Conservation (phyloP, 257 asterid species). For the Jaltomata sinuosa region DNA sequence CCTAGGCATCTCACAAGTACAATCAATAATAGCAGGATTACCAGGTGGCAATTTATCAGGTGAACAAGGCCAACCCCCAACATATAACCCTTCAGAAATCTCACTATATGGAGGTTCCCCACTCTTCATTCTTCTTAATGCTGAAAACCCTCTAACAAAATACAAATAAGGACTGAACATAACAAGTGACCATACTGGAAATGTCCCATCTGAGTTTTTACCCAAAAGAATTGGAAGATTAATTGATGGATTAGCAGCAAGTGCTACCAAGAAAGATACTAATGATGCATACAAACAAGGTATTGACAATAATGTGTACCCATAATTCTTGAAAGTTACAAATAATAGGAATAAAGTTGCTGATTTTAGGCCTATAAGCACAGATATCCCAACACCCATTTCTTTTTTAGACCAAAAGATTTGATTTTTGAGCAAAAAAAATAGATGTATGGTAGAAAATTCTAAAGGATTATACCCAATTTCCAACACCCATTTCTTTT, state of each 20-base stretch:
- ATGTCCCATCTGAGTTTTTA: slow-evolving; percentile 70
- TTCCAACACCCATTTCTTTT: slow-evolving; percentile 38
- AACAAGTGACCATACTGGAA: slow-evolving; percentile 64
- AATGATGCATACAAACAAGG: slow-evolving; percentile 73
- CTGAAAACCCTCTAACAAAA: slow-evolving; percentile 71
- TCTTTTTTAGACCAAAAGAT: not conserved
- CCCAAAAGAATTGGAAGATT: slow-evolving; percentile 78
- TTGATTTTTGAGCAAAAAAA: not conserved
- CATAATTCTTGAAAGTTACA: slow-evolving; percentile 29
- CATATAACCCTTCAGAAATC: slow-evolving; percentile 63
- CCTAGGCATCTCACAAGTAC: slow-evolving; percentile 95
- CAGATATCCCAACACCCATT: slow-evolving; percentile 72
- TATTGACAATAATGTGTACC: slow-evolving; percentile 44
- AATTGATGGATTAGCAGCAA: slow-evolving; percentile 77
- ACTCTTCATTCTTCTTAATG: slow-evolving; percentile 52
- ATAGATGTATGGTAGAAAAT: not conserved
- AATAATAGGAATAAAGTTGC: slow-evolving; percentile 46
- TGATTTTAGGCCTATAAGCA: slow-evolving; percentile 60
- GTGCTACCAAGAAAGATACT: slow-evolving; percentile 58
- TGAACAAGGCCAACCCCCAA: slow-evolving; percentile 92
- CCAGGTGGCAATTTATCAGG: slow-evolving; percentile 74
- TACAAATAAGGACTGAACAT: slow-evolving; percentile 74
- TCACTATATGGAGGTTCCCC: slow-evolving; percentile 74
- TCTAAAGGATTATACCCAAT: too few relatives aligned
- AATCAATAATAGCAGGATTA: slow-evolving; percentile 76